Evolutionary conservation across 768 basidiomycete genomes (phyloP), one percentile per base, ranked within the genome.

Genomic region (Lentinula aciculospora): DNA sequence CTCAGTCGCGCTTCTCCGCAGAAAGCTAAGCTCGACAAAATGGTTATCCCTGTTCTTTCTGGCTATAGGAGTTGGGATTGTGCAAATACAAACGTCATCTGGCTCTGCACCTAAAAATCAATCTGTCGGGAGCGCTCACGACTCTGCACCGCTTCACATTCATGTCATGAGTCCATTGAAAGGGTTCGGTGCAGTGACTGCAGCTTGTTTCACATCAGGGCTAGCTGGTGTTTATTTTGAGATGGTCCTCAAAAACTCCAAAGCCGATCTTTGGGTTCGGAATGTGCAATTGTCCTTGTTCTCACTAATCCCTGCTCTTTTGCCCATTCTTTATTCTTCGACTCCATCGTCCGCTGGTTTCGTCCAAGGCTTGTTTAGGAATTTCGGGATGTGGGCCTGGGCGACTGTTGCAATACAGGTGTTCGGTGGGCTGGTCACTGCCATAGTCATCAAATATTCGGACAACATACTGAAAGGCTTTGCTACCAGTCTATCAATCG

Each of bases 401-500:
- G 91, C 92, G 19, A 96, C 94, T 1, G 94, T 99, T 27, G 68
- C 74, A 23, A 86, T 86, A 27, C 94, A 98, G 71, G 95, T 97
- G 36, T 80, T 95, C 58, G 97, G 97, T 28, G 96, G 97, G 1
- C 77, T 98, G 45, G 71, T 98, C 60, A 98, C 96, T 3, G 96
- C 97, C 1, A 71, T 98, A 29, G 97, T 98, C 58, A 98, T 98
- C 80, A 93, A 95, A 70, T 96, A 98, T 68, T 90, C 91, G 57
- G 93, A 94, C 72, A 98, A 97, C 69, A 92, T 92, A 64, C 77
- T 92, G 66, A 96, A 97, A 69, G 96, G 96, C n/a, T 99, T 99
- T 66, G 96, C 96, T 4, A 99, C 96, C 2, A 89, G 86, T 61
- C 80, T 98, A 42, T 90, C 89, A 61, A 99, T 98, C 73, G 85